A percentile compares a stretch with the other conserved stretches of the same genome.
phyloP scores from a whole-genome alignment of 768 basidiomycete genomes.

The Heimioporus sp. region DNA sequence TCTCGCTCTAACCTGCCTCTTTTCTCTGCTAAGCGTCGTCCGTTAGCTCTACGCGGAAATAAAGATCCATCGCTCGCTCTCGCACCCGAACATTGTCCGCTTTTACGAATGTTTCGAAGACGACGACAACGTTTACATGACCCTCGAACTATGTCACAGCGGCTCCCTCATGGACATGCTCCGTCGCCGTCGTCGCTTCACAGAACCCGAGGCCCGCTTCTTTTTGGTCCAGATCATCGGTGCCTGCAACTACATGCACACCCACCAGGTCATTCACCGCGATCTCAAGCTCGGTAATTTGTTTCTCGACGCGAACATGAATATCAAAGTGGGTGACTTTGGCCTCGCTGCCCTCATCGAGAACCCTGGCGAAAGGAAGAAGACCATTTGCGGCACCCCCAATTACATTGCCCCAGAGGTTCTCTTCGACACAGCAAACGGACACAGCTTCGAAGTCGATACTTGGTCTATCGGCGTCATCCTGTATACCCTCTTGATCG shows the following conservation, averaged over 20 bases:
- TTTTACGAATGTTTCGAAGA: slow-evolving; percentile 97
- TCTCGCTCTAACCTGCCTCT: neutral
- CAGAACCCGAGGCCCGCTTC: slow-evolving; percentile 90
- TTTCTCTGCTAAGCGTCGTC: slow-evolving; percentile 1
- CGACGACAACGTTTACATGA: slow-evolving; percentile 94
- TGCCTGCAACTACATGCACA: slow-evolving; percentile 97
- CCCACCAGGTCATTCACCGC: slow-evolving; percentile 94
- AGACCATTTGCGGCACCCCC: slow-evolving; percentile 98
- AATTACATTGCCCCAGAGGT: slow-evolving; percentile 99
- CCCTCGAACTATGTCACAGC: slow-evolving; percentile 86
- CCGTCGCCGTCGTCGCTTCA: slow-evolving; percentile 79
- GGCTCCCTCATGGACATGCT: slow-evolving; percentile 93
- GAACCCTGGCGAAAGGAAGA: slow-evolving; percentile 94
- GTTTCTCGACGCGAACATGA: slow-evolving; percentile 89
- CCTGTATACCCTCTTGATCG: slow-evolving; percentile 89
- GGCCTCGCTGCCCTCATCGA: slow-evolving; percentile 96
- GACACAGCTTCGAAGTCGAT: slow-evolving; percentile 98
- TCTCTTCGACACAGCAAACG: slow-evolving; percentile 91
- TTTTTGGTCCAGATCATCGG: slow-evolving; percentile 94
- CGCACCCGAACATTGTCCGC: slow-evolving; percentile 89
- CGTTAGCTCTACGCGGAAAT: slow-evolving; percentile 95
- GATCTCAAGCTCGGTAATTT: slow-evolving; percentile 97
- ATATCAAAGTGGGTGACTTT: slow-evolving; percentile 96
- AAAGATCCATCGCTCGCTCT: slow-evolving; percentile 89
- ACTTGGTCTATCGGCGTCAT: slow-evolving; percentile 98